phyloP scores from a whole-genome alignment of 129 eudicot species.

The Calendula officinalis region DNA sequence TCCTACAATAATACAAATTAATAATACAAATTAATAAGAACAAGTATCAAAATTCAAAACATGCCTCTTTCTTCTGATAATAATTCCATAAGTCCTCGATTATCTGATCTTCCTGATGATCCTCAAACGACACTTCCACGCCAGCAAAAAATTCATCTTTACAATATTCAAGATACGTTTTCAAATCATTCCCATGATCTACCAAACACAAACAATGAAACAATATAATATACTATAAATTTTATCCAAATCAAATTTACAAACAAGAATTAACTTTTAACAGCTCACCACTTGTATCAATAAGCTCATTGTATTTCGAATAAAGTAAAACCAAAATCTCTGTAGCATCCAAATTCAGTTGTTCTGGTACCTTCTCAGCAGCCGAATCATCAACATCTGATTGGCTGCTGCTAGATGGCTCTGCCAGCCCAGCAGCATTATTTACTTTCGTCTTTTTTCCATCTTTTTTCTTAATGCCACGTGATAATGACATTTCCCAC shows the following conservation, averaged over 20 bases:
- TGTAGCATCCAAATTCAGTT: conserved; percentile 28
- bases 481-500: conserved; percentile 62
- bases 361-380: conserved; percentile 16
- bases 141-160: conserved; percentile 79
- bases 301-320: conserved; percentile 43
- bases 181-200: conserved; percentile 59
- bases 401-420: conserved; percentile 2
- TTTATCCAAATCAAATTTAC: not conserved
- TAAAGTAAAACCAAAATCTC: conserved; percentile 54
- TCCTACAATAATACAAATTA: conserved; percentile 23
- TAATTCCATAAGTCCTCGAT: conserved; percentile 59
- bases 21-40: not conserved
- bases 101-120: conserved; percentile 49
- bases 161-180: conserved; percentile 63
- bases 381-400: conserved; percentile 22
- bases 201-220: conserved; percentile 13
- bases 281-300: conserved; percentile 51
- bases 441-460: conserved; percentile 15
- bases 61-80: conserved; percentile 53
- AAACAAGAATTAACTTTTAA: not conserved
- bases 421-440: conserved; percentile 26
- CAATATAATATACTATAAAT: conserved; percentile 11
- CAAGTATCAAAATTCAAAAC: not conserved
- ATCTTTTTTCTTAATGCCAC: conserved; percentile 20
- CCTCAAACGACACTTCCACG: conserved; percentile 48